phyloP scores from a whole-genome alignment of 2,329 filamentous ascomycete species.

The Chaetomiaceae sp. region DNA sequence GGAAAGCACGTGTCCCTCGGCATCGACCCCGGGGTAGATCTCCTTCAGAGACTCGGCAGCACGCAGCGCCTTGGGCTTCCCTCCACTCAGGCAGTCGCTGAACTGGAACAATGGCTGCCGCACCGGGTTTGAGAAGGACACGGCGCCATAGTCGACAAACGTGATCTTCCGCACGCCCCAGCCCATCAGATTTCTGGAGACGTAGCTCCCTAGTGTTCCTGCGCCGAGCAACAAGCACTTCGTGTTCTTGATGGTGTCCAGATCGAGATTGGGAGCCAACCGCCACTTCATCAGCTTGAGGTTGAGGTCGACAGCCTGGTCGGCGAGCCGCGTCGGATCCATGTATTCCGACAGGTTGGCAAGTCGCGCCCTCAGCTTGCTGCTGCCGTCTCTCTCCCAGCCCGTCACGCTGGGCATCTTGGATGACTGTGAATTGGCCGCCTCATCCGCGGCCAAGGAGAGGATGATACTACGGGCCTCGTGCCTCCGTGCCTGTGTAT shows the following conservation, averaged over 20 bases:
- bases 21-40: slow-evolving; percentile 87
- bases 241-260: slow-evolving; percentile 82
- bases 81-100: slow-evolving; percentile 79
- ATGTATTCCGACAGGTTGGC: slow-evolving; percentile 88
- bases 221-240: slow-evolving; percentile 88
- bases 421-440: slow-evolving; percentile 33
- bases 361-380: slow-evolving; percentile 70
- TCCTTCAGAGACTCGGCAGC: slow-evolving; percentile 74
- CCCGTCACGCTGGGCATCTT: slow-evolving; percentile 85
- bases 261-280: slow-evolving; percentile 78
- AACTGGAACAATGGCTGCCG: slow-evolving; percentile 90
- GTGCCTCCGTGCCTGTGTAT: slow-evolving; percentile 69
- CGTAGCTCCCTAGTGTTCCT: slow-evolving; percentile 89
- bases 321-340: slow-evolving; percentile 80
- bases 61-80: slow-evolving; percentile 71
- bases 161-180: slow-evolving; percentile 96
- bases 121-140: slow-evolving; percentile 95
- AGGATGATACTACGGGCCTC: slow-evolving; percentile 77
- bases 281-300: slow-evolving; percentile 99
- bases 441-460: slow-evolving; percentile 51
- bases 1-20: slow-evolving; percentile 70
- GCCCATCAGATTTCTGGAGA: slow-evolving; percentile 83
- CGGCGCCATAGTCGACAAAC: slow-evolving; percentile 86
- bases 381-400: slow-evolving; percentile 79
- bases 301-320: slow-evolving; percentile 93